Percentiles rank a stretch among this genome's conserved stretches.
phyloP scores from a whole-genome alignment of 78 protist genomes.

The Chrysochromulina tobinii region DNA sequence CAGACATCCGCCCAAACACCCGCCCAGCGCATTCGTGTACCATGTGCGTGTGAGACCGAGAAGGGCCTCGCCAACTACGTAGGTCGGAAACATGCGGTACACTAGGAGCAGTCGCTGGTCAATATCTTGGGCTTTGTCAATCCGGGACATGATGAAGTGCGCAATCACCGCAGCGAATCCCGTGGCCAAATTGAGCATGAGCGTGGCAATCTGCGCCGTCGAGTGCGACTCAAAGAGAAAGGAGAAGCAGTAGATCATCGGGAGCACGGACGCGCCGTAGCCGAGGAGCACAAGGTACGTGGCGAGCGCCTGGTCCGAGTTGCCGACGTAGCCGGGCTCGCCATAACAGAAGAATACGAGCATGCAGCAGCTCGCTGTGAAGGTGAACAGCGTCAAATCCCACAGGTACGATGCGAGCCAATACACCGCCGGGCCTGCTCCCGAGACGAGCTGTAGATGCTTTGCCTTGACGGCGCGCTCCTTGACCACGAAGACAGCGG shows the following conservation, averaged over 20 bases:
- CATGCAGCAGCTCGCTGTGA: not conserved
- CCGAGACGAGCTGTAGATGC: slow-evolving; percentile 37
- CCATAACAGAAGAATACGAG: not conserved
- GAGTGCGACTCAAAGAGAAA: not conserved
- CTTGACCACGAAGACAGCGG: not conserved
- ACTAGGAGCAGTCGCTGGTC: not conserved
- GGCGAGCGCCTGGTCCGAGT: not conserved
- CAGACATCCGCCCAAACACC: not conserved
- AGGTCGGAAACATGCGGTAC: not conserved
- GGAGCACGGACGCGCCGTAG: not conserved
- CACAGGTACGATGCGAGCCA: slow-evolving; percentile 23
- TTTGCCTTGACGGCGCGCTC: slow-evolving; percentile 8
- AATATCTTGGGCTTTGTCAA: not conserved
- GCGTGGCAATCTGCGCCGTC: not conserved
- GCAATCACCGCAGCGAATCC: slow-evolving; percentile 4
- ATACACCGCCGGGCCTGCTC: not conserved
- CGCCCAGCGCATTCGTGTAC: not conserved
- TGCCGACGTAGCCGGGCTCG: slow-evolving; percentile 14
- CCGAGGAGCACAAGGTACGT: not conserved
- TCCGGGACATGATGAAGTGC: not conserved
- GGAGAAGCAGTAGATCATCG: not conserved
- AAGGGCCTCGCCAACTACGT: not conserved
- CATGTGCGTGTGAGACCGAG: not conserved
- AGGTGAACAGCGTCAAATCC: not conserved
- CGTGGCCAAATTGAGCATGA: not conserved